phyloP scores from a whole-genome alignment of 139 green algal genomes.

The Ostreobium quekettii region DNA sequence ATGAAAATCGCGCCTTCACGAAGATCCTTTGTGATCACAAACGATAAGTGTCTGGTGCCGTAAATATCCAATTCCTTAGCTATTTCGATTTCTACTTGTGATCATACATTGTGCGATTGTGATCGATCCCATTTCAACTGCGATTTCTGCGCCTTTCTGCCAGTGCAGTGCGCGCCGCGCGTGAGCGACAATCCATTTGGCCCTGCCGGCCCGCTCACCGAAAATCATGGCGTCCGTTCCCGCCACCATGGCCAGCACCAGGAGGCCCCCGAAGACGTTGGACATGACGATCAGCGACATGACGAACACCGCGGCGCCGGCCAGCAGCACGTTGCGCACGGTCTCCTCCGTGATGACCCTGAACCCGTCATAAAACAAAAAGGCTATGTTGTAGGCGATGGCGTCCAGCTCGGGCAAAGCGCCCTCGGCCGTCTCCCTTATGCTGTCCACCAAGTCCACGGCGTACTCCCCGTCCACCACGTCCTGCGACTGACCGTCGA shows the following conservation, averaged over 20 bases:
- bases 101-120: too few relatives aligned
- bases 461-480: conserved; percentile 17
- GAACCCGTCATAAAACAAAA: conserved; percentile 40
- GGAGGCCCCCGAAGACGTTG: conserved; percentile 27
- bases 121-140: too few relatives aligned
- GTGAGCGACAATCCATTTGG: too few relatives aligned
- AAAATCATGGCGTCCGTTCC: conserved; percentile 9
- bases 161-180: too few relatives aligned
- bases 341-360: conserved; percentile 32
- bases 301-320: conserved; percentile 23
- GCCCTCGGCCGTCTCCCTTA: conserved; percentile 13
- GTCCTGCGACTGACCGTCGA: conserved; percentile 3
- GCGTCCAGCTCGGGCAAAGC: conserved; percentile 12
- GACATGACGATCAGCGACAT: conserved; percentile 40
- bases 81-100: too few relatives aligned
- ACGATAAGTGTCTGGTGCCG: too few relatives aligned
- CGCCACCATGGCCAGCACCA: conserved; percentile 21
- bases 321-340: conserved; percentile 35
- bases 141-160: too few relatives aligned
- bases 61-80: too few relatives aligned
- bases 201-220: too few relatives aligned
- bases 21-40: too few relatives aligned
- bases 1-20: too few relatives aligned
- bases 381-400: conserved; percentile 14
- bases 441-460: conserved; percentile 19